Conservation (phyloP, 1,139 yeast species). For the Geotrichum bryndzae region DNA sequence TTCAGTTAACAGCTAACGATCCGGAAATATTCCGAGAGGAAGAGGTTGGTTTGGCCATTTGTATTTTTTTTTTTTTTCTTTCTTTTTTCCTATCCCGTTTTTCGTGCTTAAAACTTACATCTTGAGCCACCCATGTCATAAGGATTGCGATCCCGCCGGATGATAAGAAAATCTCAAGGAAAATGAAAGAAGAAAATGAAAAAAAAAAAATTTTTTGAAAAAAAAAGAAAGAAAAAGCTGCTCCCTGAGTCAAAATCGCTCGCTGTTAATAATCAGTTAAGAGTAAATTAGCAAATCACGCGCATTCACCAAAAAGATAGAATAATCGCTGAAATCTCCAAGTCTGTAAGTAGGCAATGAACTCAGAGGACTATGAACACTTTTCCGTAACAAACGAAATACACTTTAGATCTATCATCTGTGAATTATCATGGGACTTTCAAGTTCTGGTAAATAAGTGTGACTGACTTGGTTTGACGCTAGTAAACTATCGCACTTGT, state of each 20-base stretch:
- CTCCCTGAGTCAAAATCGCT: not conserved
- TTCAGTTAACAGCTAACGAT: not conserved
- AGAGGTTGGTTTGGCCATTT: too few species aligned
- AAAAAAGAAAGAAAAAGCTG: not conserved
- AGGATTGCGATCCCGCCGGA: conserved; percentile 74
- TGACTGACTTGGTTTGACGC: too few species aligned
- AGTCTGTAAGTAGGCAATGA: not conserved
- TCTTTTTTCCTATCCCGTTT: too few species aligned
- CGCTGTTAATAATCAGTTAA: not conserved
- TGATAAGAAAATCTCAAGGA: conserved; percentile 19
- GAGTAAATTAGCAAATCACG: not conserved
- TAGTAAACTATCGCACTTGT: too few species aligned
- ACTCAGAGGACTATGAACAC: not conserved
- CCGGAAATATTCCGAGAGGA: too few species aligned
- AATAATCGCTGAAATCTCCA: not conserved
- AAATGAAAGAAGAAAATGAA: not conserved
- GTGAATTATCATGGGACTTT: too few species aligned
- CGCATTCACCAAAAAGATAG: not conserved
- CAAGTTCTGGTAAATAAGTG: too few species aligned
- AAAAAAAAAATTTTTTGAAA: too few species aligned
- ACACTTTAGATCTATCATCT: too few species aligned
- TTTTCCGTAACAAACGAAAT: too few species aligned
- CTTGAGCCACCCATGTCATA: conserved; percentile 69
- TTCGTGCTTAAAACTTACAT: conserved; percentile 31
- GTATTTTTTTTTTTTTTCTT: too few species aligned